Evolutionary conservation across 1,139 yeast species (phyloP).

Genomic region (Hyphopichia fennica): DNA sequence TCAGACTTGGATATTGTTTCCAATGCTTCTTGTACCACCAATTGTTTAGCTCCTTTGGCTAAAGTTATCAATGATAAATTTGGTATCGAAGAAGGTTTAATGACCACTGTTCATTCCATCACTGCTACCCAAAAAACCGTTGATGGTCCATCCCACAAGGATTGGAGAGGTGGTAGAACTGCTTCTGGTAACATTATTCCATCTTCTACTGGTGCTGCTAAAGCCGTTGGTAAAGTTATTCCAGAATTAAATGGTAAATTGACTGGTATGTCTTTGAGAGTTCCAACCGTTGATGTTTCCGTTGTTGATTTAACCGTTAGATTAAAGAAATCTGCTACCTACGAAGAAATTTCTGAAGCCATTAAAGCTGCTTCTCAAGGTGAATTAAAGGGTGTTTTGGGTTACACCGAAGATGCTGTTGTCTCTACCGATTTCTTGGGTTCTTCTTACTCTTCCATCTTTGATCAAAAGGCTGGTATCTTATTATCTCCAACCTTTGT

Average conservation of each 20-base stretch:
- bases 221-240: slow-evolving; percentile 81
- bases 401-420: slow-evolving; percentile 77
- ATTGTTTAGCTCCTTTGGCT: slow-evolving; percentile 79
- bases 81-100: slow-evolving; percentile 74
- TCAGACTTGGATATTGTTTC: slow-evolving; percentile 64
- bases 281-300: slow-evolving; percentile 76
- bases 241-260: slow-evolving; percentile 77
- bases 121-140: slow-evolving; percentile 83
- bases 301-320: slow-evolving; percentile 42
- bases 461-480: slow-evolving; percentile 77
- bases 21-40: slow-evolving; percentile 81
- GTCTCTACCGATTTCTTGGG: slow-evolving; percentile 75
- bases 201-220: slow-evolving; percentile 83
- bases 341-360: slow-evolving; percentile 67
- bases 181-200: slow-evolving; percentile 82
- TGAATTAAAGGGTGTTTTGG: slow-evolving; percentile 64
- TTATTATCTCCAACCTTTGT: slow-evolving; percentile 69
- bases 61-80: slow-evolving; percentile 70
- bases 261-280: slow-evolving; percentile 78
- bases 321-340: slow-evolving; percentile 59
- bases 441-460: slow-evolving; percentile 69
- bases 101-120: slow-evolving; percentile 81
- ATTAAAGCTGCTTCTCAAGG: slow-evolving; percentile 65
- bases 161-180: slow-evolving; percentile 87
- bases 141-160: slow-evolving; percentile 82